phyloP scores from a whole-genome alignment of 1,139 yeast genomes.

The Saccharomyces uvarum region DNA sequence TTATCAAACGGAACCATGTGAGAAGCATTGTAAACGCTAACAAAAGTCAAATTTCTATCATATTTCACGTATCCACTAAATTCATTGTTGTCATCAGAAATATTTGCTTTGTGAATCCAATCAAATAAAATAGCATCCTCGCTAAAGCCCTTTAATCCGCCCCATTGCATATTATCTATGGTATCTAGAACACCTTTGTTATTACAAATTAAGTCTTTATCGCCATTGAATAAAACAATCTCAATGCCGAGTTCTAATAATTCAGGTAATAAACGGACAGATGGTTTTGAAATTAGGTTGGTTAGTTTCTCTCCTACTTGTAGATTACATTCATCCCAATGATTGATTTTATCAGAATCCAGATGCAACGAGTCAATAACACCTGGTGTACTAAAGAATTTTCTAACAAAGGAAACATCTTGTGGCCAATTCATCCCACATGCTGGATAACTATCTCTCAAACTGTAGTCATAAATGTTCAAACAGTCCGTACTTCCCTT shows the following conservation, averaged over 20 bases:
- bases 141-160: constrained; percentile 53
- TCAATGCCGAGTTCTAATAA: constrained; percentile 50
- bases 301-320: constrained; percentile 47
- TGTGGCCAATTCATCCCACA: constrained; percentile 97
- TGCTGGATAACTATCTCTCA: constrained; percentile 65
- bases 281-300: constrained; percentile 49
- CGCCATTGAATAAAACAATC: constrained; percentile 76
- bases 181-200: constrained; percentile 64
- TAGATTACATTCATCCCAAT: constrained; percentile 74
- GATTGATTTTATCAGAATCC: constrained; percentile 22
- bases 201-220: constrained; percentile 83
- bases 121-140: constrained; percentile 34
- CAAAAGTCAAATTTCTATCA: constrained; percentile 71
- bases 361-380: constrained; percentile 58
- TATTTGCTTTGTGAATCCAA: constrained; percentile 52
- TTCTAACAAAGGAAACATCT: constrained; percentile 50
- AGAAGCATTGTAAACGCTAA: constrained; percentile 66
- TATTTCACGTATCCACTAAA: constrained; percentile 45
- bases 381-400: constrained; percentile 49
- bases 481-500: constrained; percentile 44
- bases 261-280: constrained; percentile 58
- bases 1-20: constrained; percentile 94
- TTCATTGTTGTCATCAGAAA: constrained; percentile 34
- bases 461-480: constrained; percentile 75
- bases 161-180: constrained; percentile 60